Evolutionary conservation across 805 yeast genomes (phyloP).

Genomic region (Gaillardinia entomophila): DNA sequence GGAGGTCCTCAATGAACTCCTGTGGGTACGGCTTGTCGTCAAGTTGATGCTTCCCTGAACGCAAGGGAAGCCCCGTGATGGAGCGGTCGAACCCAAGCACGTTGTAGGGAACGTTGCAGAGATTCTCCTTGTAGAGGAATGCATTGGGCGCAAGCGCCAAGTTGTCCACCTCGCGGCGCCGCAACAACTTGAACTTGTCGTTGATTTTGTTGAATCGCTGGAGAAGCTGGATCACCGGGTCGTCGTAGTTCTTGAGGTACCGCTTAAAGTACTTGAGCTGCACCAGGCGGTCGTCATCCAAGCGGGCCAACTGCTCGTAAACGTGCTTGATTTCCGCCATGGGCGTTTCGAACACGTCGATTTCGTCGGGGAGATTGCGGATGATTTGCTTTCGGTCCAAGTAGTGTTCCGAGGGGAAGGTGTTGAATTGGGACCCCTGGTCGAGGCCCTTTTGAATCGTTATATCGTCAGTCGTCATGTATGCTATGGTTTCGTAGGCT

Average conservation of each 20-base stretch:
- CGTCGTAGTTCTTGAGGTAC: conserved; percentile 25
- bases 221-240: conserved; percentile 20
- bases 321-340: conserved; percentile 22
- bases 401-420: conserved; percentile 29
- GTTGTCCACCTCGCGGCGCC: conserved; percentile 28
- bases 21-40: conserved; percentile 22
- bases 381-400: conserved; percentile 26
- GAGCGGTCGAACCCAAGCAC: conserved; percentile 38
- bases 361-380: conserved; percentile 28
- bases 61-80: conserved; percentile 33
- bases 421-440: conserved; percentile 27
- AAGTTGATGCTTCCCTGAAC: conserved; percentile 17
- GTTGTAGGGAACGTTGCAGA: conserved; percentile 29
- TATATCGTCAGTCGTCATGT: conserved; percentile 34
- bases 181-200: conserved; percentile 29
- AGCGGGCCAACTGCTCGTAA: conserved; percentile 22
- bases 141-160: conserved; percentile 23
- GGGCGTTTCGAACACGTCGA: conserved; percentile 27
- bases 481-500: conserved; percentile 23
- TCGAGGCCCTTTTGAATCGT: conserved; percentile 29
- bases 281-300: conserved; percentile 33
- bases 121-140: conserved; percentile 21
- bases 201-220: conserved; percentile 32
- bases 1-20: conserved; percentile 35
- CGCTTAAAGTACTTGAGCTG: conserved; percentile 32